Evolutionary conservation across 2,329 filamentous ascomycete genomes (phyloP), one percentile per base, ranked within the genome.

Genomic region (Podosphaera xanthii): DNA sequence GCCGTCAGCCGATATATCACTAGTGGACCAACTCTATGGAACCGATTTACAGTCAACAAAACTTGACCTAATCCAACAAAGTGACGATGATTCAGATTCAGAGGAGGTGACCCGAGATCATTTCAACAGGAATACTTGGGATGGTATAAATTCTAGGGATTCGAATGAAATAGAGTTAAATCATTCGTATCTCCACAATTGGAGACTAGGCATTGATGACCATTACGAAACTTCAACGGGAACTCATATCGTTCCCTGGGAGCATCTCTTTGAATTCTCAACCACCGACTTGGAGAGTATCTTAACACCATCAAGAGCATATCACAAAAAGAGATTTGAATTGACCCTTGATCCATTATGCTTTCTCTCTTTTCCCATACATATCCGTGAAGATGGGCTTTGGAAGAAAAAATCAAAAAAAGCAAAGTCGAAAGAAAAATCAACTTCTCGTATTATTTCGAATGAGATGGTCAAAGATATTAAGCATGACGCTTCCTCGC

Each of bases 251-350:
- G 79, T 80, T 36, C 79, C 80, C 0, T 86, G 83, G 83, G 82
- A 91, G 68, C 79, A 81, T 58, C 77, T 92, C 22, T 78, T 86
- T 57, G 86, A 85, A 0, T 82, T 88, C 60, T 79, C 81, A 2
- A 83, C 83, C n/a, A 81, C 83, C 62, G 85, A 88, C 53, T 78
- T 94, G 61, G 87, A 87, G 65, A 87, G 84, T 63, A 77, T 95
- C 56, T 70, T 95, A 59, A 88, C 85, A 0, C 88, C 89, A 0
- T 80, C 81, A 7, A 76, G 81, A 10, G 79, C 83, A 7, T 88
- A 86, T 69, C 84, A 92, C 72, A 94, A 91, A 72, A 81, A 78
- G 64, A 79, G 82, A 33, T 94, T 94, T 67, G 86, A 94, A 69
- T 76, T 94, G 60, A 85, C 83, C 0, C 75, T 95, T 7, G 87